Base-by-base conservation (phyloP, 169 alveolate genomes). In the Theileria parva region DNA sequence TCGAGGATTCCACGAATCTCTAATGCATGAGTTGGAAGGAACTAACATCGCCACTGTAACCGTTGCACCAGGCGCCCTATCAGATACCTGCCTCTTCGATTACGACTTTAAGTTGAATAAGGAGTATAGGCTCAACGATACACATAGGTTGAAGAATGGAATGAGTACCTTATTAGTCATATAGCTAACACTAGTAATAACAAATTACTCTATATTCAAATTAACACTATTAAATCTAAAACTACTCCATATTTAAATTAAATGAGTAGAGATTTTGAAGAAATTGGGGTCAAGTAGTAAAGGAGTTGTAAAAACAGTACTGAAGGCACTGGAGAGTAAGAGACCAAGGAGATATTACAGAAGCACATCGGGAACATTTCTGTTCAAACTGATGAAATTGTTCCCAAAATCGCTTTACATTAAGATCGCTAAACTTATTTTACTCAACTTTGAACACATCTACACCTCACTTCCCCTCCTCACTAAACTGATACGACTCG, bases 31-130 rank as follows among this genome's bases (percentile, higher is more conserved):
- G 13, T 23, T 85, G 32, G 30, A 12, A 28, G 59, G 28, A 23
- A 59, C 27, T 4, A 28, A 67, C 32, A 66, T 85, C 1, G 2
- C 4, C n/a, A 69, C 85, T 5, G 59, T 85, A 17, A 57, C 71
- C 2, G 60, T 85, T 13, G n/a, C 70, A 23, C 91, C 91, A 17
- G 91, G 87, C 4, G 81, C 85, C 5, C 27, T 85, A 23, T 55
- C 63, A 27, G 64, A 85, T 68, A 85, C 91, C 3, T 34, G 55
- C 15, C 79, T 85, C 34, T 78, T 77, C 32, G 25, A 34, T n/a
- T 51, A 55, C 23, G 84, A 72, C 51, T 64, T 61, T 12, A 32
- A 50, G 11, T 51, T 19, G 9, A 57, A 79, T 15, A 37, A 79
- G 50, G 25, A 15, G 71, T 68, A 44, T 37, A 19, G 21, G 21